These are phyloP conservation scores for Limnomonas spitsbergensis DNA, from an alignment of 139 green algal species.

Conservation along the genomic window DNA sequence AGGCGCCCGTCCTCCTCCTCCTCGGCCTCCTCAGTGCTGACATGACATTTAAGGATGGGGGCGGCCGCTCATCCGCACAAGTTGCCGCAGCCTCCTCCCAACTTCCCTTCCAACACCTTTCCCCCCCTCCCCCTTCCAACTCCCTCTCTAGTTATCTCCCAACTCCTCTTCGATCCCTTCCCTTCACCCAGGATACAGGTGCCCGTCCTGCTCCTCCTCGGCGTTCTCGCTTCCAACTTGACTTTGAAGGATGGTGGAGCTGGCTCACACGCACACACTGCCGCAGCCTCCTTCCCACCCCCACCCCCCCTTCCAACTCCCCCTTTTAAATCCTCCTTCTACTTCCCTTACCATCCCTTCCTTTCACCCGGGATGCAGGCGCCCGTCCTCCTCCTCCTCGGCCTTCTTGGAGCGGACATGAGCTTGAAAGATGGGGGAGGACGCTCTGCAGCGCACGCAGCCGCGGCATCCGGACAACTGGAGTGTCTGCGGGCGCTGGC, in stretches of 20 bases:
- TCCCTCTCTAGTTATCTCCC: neutral
- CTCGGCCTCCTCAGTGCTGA: neutral
- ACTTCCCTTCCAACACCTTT: no score
- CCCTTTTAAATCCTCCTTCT: neutral
- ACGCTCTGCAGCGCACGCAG: neutral
- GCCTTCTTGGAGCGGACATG: neutral
- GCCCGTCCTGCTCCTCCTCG: no score
- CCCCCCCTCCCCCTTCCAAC: no score
- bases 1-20: neutral
- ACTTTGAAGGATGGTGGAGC: neutral
- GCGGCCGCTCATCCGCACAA: neutral
- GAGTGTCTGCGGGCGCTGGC: slow-evolving; percentile 7
- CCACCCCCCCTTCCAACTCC: no score
- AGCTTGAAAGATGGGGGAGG: neutral
- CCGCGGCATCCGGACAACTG: slow-evolving; percentile 1
- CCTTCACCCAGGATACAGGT: no score
- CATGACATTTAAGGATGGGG: neutral
- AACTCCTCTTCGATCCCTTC: neutral
- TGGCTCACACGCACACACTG: neutral
- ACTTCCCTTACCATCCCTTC: neutral
- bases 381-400: neutral
- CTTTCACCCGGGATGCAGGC: no score
- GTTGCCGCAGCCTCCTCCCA: neutral
- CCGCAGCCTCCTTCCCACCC: neutral
- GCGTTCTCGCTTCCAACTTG: no score